Evolutionary conservation across 192 early-diverging fungal genomes (phyloP).

Genomic region (Jimgerdemannia flammicorona): DNA sequence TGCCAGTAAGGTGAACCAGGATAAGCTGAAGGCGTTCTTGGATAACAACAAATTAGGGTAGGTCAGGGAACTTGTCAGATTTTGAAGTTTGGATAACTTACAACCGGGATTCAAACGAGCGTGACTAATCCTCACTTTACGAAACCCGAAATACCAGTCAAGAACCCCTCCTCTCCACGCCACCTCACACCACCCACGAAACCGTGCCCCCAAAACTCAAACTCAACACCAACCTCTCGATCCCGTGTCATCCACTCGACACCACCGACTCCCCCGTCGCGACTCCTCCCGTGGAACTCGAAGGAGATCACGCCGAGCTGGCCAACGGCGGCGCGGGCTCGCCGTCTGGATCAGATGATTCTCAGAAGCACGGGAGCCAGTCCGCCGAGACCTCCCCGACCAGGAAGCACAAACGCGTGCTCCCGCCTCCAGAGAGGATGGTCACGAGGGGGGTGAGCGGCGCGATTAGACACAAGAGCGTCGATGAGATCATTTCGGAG

Average conservation of each 20-base stretch:
- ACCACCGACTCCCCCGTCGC: not conserved
- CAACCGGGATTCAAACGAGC: not conserved
- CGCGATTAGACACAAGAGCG: slow-evolving; percentile 51
- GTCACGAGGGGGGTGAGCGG: slow-evolving; percentile 56
- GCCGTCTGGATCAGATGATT: not conserved
- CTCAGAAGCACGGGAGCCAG: slow-evolving; percentile 11
- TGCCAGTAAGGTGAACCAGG: no score
- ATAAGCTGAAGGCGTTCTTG: no score
- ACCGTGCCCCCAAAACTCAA: not conserved
- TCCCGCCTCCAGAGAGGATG: slow-evolving; percentile 54
- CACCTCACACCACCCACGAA: not conserved
- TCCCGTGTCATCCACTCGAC: not conserved
- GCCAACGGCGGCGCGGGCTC: slow-evolving; percentile 3
- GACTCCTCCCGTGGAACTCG: not conserved
- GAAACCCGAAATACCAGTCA: not conserved
- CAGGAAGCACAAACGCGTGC: slow-evolving; percentile 31
- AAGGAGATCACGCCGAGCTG: not conserved
- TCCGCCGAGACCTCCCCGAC: slow-evolving; percentile 36
- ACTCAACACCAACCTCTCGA: not conserved
- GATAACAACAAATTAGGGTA: not conserved
- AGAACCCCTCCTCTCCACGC: not conserved
- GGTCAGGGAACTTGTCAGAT: not conserved
- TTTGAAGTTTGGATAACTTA: no score
- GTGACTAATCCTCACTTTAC: not conserved
- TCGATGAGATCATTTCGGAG: slow-evolving; percentile 49